Conservation (phyloP, 305 asterid species). For the Solanum chacoense region DNA sequence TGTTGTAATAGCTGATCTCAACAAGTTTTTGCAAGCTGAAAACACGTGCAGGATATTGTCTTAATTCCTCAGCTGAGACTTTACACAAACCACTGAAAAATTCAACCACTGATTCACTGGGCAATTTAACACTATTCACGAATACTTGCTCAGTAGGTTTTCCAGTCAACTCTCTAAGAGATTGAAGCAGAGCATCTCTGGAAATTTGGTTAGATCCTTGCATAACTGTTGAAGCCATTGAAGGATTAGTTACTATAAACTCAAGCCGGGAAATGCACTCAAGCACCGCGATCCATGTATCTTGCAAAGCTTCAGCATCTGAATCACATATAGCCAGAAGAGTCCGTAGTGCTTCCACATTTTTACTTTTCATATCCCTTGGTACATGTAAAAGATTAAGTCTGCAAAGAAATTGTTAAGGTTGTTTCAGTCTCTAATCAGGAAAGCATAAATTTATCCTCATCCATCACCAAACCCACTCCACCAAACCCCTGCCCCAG, state of each 20-base stretch:
- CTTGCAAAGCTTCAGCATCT: conserved; percentile 91
- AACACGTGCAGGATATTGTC: conserved; percentile 94
- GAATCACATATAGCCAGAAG: conserved; percentile 78
- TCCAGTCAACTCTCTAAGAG: conserved; percentile 91
- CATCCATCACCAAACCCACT: neutral
- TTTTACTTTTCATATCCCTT: conserved; percentile 94
- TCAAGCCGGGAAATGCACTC: conserved; percentile 99
- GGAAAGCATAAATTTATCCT: conserved; percentile 2
- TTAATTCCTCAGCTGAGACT: conserved; percentile 95
- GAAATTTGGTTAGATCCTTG: conserved; percentile 98
- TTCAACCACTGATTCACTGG: conserved; percentile 98
- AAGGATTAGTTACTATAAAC: conserved; percentile 82
- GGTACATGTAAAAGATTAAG: conserved; percentile 95
- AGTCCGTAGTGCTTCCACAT: conserved; percentile 94
- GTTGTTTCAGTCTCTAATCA: conserved; percentile 10
- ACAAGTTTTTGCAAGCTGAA: conserved; percentile 98
- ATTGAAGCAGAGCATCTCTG: conserved; percentile 80
- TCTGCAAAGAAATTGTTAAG: conserved; percentile 41
- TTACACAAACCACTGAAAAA: conserved; percentile 91
- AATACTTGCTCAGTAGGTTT: conserved; percentile 93
- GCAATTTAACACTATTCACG: conserved; percentile 84
- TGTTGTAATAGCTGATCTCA: conserved; percentile 97
- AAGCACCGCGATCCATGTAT: conserved; percentile 91
- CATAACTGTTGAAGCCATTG: conserved; percentile 90
- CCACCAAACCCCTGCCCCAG: neutral